A percentile compares a stretch with the other conserved stretches of the same genome.
phyloP scores from a whole-genome alignment of 2,329 filamentous ascomycete species.

The Apiospora marii region DNA sequence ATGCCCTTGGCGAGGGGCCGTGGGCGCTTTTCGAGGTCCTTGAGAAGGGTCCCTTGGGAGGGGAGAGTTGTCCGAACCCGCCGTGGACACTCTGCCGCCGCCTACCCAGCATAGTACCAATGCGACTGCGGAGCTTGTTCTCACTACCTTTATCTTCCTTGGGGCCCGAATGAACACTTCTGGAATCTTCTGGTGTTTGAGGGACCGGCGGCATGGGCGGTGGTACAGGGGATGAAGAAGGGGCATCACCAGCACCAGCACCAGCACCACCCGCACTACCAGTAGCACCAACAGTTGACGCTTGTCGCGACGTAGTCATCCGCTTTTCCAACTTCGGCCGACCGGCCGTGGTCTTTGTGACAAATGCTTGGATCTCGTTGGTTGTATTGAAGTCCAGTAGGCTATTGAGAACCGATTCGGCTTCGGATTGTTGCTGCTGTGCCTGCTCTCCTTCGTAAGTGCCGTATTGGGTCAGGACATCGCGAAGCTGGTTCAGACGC shows the following conservation, averaged over 20 bases:
- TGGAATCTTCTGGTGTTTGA: constrained; percentile 44
- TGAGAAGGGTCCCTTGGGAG: constrained; percentile 67
- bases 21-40: constrained; percentile 70
- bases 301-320: constrained; percentile 35
- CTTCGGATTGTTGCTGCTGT: constrained; percentile 75
- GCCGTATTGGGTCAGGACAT: constrained; percentile 89
- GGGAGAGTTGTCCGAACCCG: constrained; percentile 65
- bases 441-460: constrained; percentile 91
- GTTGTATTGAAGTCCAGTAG: constrained; percentile 87
- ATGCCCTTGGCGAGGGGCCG: constrained; percentile 66
- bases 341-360: constrained; percentile 52
- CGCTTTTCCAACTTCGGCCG: constrained; percentile 53
- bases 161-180: constrained; percentile 55
- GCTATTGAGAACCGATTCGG: constrained; percentile 81
- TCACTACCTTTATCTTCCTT: constrained; percentile 54
- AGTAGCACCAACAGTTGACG: background rate
- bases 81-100: constrained; percentile 72
- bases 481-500: constrained; percentile 87
- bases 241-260: background rate
- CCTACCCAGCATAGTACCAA: constrained; percentile 74
- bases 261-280: too few species aligned
- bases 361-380: constrained; percentile 84
- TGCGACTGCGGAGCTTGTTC: constrained; percentile 66
- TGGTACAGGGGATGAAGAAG: background rate
- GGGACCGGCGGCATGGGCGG: constrained; percentile 31